phyloP scores from a whole-genome alignment of 208 protist species.

The Wallacemonas rigidus region DNA sequence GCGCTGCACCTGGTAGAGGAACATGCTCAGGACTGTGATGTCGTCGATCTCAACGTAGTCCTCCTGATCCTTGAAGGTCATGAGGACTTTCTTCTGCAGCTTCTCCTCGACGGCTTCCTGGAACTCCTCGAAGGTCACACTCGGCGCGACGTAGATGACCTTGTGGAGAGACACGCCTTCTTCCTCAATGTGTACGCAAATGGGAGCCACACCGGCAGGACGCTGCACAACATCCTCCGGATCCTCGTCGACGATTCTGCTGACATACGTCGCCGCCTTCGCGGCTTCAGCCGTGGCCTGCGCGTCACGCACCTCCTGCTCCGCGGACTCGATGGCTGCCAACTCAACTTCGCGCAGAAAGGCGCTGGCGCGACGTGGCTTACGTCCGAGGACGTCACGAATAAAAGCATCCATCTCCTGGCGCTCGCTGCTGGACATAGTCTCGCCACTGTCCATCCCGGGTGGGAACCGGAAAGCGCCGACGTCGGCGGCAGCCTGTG shows the following conservation, averaged over 20 bases:
- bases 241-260: neutral
- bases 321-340: neutral
- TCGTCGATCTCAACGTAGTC: constrained; percentile 5
- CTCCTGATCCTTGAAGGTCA: constrained; percentile 15
- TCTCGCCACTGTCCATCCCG: neutral
- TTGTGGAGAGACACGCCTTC: constrained; percentile 11
- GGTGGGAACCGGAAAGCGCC: neutral
- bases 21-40: constrained; percentile 7
- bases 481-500: neutral
- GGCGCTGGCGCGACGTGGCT: neutral
- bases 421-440: neutral
- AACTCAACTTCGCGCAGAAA: neutral
- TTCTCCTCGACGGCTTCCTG: constrained; percentile 5
- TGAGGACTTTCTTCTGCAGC: constrained; percentile 9
- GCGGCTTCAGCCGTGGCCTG: neutral
- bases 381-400: neutral
- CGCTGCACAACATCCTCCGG: constrained; percentile 3
- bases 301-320: constrained; percentile 6
- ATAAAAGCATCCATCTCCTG: constrained; percentile 4
- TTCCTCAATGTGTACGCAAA: constrained; percentile 14
- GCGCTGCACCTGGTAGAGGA: constrained; percentile 10
- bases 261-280: neutral
- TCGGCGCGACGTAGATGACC: constrained; percentile 10
- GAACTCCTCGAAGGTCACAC: neutral
- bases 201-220: constrained; percentile 2